Base-by-base conservation (phyloP, 179 eudicot genomes). In the Silene noctiflora region DNA sequence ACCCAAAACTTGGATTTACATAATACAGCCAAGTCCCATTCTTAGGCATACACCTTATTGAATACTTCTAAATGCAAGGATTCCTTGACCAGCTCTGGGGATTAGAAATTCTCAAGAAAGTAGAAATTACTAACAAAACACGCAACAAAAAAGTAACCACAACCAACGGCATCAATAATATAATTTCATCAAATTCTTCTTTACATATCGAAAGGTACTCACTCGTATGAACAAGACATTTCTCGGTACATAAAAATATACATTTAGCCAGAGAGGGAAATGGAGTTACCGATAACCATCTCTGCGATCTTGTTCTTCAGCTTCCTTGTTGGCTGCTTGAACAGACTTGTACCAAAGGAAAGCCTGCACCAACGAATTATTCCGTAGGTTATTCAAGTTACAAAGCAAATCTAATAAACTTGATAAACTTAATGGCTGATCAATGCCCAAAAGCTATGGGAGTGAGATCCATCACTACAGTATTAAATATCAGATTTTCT, bases 281-380 rank as follows among this genome's bases (percentile, higher is more conserved):
- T 33, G 39, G 39, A 33, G 64, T 58, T 79, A 73, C 39, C 60
- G 69, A 72, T n/a, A 88, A 63, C 94, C 94, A 71, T 90, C 94
- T 76, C 83, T 87, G 62, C 82, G 79, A 79, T 90, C 94, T 78
- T 90, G 94, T 75, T 94, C 98, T 76, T 94, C 98, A 44, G 98
- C 98, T 77, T 91, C 98, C 88, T 91, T 91, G 71, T 91, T 94
- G 69, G 97, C 97, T 76, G 76, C 84, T 88, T 91, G 87, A 77
- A 94, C 97, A 17, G 98, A 88, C 85, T 94, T 94, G 85, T 55
- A 94, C 98, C 97, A 33, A 33, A 33, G 39, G 39, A 33, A 33
- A 33, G 87, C 98, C 98, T 94, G 81, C 82, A 81, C 80, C 53
- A 69, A 0, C n/a, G 58, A 44, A 73, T 76, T 19, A 85, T 16